A percentile compares a stretch with the other conserved stretches of the same genome.
phyloP scores from a whole-genome alignment of 768 basidiomycete genomes.

The Mycena latifolia region DNA sequence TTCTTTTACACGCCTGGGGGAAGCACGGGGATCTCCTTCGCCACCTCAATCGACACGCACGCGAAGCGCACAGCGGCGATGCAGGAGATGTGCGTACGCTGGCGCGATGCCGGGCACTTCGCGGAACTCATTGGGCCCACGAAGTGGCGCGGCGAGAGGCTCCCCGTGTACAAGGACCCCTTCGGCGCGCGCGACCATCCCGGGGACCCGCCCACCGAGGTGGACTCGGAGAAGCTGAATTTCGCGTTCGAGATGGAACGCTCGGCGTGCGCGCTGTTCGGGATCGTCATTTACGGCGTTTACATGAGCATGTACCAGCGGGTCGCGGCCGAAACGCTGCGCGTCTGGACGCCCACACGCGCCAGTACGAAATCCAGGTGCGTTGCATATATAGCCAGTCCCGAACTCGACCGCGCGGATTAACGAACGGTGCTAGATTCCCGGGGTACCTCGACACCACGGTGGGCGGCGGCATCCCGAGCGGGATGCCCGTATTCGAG shows the following conservation, averaged over 20 bases:
- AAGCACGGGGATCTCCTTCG: not conserved
- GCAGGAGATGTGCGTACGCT: slow-evolving; percentile 77
- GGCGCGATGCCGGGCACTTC: slow-evolving; percentile 79
- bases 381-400: slow-evolving; percentile 43
- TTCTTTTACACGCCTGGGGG: too few species aligned
- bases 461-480: slow-evolving; percentile 92
- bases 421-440: slow-evolving; percentile 62
- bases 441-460: slow-evolving; percentile 93
- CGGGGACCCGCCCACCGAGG: slow-evolving; percentile 44
- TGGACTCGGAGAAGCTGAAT: slow-evolving; percentile 55
- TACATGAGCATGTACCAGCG: slow-evolving; percentile 84
- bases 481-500: slow-evolving; percentile 79
- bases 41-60: slow-evolving; percentile 57
- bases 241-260: slow-evolving; percentile 93
- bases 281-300: slow-evolving; percentile 91
- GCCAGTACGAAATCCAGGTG: slow-evolving; percentile 91
- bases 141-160: slow-evolving; percentile 91
- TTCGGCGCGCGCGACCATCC: slow-evolving; percentile 69
- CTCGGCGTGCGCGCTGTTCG: slow-evolving; percentile 89
- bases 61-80: slow-evolving; percentile 72
- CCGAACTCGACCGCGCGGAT: not conserved
- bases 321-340: slow-evolving; percentile 51
- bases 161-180: slow-evolving; percentile 80
- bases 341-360: slow-evolving; percentile 91
- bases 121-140: slow-evolving; percentile 74